A percentile compares a stretch with the other conserved stretches of the same genome.
phyloP scores from a whole-genome alignment of 2,329 filamentous ascomycete species.

The Plectosphaerella sp. region DNA sequence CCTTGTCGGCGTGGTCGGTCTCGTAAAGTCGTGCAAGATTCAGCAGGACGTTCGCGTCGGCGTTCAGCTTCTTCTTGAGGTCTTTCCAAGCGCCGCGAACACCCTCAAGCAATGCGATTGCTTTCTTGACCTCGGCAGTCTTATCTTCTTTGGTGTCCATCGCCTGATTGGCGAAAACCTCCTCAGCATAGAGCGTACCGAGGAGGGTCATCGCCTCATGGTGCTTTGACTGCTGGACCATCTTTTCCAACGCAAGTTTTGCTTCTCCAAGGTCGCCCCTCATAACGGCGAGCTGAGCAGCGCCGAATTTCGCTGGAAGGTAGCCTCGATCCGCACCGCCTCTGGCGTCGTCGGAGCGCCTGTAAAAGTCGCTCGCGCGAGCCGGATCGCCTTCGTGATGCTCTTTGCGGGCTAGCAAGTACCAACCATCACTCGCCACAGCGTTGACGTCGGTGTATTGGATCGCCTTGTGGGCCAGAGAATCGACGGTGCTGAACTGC shows the following conservation, averaged over 20 bases:
- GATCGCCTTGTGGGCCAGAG: slow-evolving; percentile 86
- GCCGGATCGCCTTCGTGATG: slow-evolving; percentile 75
- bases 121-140: slow-evolving; percentile 77
- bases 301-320: slow-evolving; percentile 90
- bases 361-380: slow-evolving; percentile 81
- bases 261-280: slow-evolving; percentile 85
- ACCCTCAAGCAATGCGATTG: slow-evolving; percentile 75
- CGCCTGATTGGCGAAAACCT: slow-evolving; percentile 77
- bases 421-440: slow-evolving; percentile 97
- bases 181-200: slow-evolving; percentile 88
- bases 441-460: slow-evolving; percentile 95
- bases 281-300: slow-evolving; percentile 81
- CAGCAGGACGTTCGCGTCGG: slow-evolving; percentile 82
- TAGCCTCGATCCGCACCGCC: slow-evolving; percentile 89
- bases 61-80: slow-evolving; percentile 73
- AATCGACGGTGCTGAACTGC: slow-evolving; percentile 75
- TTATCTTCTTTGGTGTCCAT: slow-evolving; percentile 80
- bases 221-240: slow-evolving; percentile 77
- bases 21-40: slow-evolving; percentile 93
- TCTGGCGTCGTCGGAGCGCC: slow-evolving; percentile 83
- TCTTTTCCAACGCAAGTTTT: slow-evolving; percentile 90
- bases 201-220: slow-evolving; percentile 90
- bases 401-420: slow-evolving; percentile 84
- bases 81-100: slow-evolving; percentile 91
- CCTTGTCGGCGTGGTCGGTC: slow-evolving; percentile 78